These are phyloP conservation scores for Plasmopara muralis DNA, from an alignment of 352 stramenopile genomes.

Conservation along the genomic window DNA sequence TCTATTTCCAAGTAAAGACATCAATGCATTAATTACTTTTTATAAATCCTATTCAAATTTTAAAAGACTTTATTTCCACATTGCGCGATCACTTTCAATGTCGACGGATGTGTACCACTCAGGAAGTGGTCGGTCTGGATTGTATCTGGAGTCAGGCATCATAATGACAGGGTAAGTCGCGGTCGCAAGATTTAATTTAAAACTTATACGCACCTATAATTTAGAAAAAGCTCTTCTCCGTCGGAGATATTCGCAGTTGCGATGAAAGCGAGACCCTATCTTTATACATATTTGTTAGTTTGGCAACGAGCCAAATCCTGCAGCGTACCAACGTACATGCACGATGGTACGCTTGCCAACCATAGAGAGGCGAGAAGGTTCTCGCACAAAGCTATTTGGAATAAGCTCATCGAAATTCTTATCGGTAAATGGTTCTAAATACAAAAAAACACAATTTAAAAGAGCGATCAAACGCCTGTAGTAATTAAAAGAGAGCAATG, in stretches of 20 bases:
- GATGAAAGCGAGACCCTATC: conserved; percentile 67
- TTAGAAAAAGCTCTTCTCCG: conserved; percentile 76
- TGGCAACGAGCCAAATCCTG: neutral
- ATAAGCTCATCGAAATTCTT: conserved; percentile 60
- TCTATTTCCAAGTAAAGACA: conserved; percentile 24
- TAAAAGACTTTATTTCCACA: conserved; percentile 61
- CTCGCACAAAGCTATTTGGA: conserved; percentile 75
- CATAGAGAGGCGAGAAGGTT: conserved; percentile 74
- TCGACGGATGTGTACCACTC: conserved; percentile 84
- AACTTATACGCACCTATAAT: conserved; percentile 46
- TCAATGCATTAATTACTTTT: conserved; percentile 29
- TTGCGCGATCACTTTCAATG: conserved; percentile 64
- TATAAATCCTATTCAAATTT: neutral
- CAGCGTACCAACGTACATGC: conserved; percentile 40
- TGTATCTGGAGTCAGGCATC: conserved; percentile 49
- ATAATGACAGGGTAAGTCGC: too few species aligned
- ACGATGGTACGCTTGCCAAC: conserved; percentile 80
- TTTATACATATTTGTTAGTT: neutral
- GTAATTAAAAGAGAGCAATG: neutral
- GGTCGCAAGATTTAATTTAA: too few species aligned
- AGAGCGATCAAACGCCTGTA: neutral
- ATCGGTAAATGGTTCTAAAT: conserved; percentile 58
- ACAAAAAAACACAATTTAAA: neutral
- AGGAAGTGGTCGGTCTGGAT: conserved; percentile 57
- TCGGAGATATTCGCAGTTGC: conserved; percentile 72